Conservation (phyloP, 345 rosid species). For the Lepidium aucheri region DNA sequence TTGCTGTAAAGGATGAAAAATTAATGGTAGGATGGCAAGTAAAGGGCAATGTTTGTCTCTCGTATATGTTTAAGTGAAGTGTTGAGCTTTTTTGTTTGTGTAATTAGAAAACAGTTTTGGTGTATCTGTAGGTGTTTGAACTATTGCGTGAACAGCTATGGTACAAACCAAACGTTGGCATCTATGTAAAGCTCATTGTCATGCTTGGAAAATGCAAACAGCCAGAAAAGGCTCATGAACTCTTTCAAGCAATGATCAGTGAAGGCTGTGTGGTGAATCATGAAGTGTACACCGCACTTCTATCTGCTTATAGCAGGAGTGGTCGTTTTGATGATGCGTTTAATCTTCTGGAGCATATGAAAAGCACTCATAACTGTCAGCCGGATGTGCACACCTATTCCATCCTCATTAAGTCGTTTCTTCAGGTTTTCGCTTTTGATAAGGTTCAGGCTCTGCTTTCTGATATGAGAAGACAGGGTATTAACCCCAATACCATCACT, state of each 20-base stretch:
- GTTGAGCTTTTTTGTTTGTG: not conserved
- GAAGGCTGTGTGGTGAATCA: slow-evolving; percentile 65
- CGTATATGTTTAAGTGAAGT: not conserved
- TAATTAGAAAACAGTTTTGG: not conserved
- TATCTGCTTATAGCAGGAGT: slow-evolving; percentile 80
- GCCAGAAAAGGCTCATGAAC: slow-evolving; percentile 69
- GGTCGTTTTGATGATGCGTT: slow-evolving; percentile 62
- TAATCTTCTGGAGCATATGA: slow-evolving; percentile 63
- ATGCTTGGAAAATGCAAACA: slow-evolving; percentile 95
- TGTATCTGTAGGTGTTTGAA: slow-evolving; percentile 56
- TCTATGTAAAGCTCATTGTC: slow-evolving; percentile 70
- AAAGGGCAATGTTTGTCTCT: not conserved
- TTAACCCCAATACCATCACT: slow-evolving; percentile 68
- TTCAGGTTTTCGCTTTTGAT: slow-evolving; percentile 63
- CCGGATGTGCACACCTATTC: slow-evolving; percentile 92
- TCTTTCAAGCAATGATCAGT: slow-evolving; percentile 61
- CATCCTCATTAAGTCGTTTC: slow-evolving; percentile 85
- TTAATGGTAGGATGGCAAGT: not conserved
- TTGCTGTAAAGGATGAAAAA: not conserved
- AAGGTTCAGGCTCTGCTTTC: slow-evolving; percentile 53
- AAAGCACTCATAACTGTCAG: slow-evolving; percentile 49
- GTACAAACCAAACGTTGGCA: slow-evolving; percentile 62
- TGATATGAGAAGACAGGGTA: slow-evolving; percentile 63
- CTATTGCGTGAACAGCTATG: slow-evolving; percentile 74
- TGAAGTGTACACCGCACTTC: slow-evolving; percentile 69